A percentile compares a stretch with the other conserved stretches of the same genome.
These are phyloP conservation scores for Lactarius pseudohatsudake DNA, from an alignment of 768 basidiomycete species.

Conservation along the genomic window DNA sequence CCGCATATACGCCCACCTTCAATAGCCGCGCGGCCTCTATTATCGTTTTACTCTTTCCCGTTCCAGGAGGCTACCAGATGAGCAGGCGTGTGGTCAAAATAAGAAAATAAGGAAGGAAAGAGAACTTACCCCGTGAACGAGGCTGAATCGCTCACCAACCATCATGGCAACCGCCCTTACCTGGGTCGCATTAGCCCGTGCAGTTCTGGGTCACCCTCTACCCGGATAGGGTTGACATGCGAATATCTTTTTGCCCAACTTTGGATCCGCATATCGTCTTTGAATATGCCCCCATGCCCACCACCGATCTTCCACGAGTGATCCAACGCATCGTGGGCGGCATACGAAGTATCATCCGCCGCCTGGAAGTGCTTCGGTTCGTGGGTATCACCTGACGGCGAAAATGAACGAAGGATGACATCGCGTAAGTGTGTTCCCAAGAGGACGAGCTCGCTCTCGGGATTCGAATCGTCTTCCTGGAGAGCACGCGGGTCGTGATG, in stretches of 20 bases:
- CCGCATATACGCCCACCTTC: constrained; percentile 47
- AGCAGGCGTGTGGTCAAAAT: not conserved
- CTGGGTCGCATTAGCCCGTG: constrained; percentile 72
- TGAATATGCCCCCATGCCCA: constrained; percentile 52
- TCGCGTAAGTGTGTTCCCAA: constrained; percentile 75
- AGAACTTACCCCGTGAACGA: constrained; percentile 81
- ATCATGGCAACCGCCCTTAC: constrained; percentile 81
- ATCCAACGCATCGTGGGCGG: constrained; percentile 41
- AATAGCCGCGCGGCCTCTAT: constrained; percentile 80
- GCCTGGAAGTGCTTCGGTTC: constrained; percentile 40
- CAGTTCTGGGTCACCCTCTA: constrained; percentile 79
- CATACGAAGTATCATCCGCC: constrained; percentile 42
- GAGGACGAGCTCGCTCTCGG: constrained; percentile 52
- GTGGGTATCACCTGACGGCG: constrained; percentile 34
- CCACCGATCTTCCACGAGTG: constrained; percentile 36
- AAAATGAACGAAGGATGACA: constrained; percentile 60
- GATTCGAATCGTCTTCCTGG: constrained; percentile 35
- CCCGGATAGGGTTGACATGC: constrained; percentile 51
- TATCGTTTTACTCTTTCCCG: constrained; percentile 91
- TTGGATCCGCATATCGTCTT: constrained; percentile 69
- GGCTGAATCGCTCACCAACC: constrained; percentile 73
- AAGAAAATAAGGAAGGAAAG: constrained; percentile 20
- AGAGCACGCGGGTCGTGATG: constrained; percentile 50
- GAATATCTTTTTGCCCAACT: constrained; percentile 80
- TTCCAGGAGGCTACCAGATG: constrained; percentile 74